A percentile compares a stretch with the other conserved stretches of the same genome.
phyloP scores from a whole-genome alignment of 2,329 filamentous ascomycete species.

The Xylariales sp. region DNA sequence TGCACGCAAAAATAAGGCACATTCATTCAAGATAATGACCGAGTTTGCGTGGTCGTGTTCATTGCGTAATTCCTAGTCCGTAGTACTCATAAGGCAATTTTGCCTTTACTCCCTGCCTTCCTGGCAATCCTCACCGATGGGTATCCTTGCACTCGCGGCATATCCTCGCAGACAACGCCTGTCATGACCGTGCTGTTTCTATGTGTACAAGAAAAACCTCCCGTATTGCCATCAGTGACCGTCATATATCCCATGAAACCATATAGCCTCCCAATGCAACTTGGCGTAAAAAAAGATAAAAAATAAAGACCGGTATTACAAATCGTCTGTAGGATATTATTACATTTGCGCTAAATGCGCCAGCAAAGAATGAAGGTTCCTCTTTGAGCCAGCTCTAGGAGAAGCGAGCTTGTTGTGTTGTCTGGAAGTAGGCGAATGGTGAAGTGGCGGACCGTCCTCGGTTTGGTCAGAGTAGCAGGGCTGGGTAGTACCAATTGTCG shows the following conservation, averaged over 20 bases:
- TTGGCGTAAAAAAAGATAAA: conserved; percentile 22
- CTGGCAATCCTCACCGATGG: conserved; percentile 45
- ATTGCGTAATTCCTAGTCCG: conserved; percentile 30
- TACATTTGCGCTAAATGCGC: conserved; percentile 41
- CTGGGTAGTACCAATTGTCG: conserved; percentile 18
- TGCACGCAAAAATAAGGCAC: neutral
- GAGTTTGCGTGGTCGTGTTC: conserved; percentile 33
- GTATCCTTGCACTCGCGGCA: conserved; percentile 49
- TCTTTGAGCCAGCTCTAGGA: conserved; percentile 47
- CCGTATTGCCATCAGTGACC: conserved; percentile 36
- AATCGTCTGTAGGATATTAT: conserved; percentile 42
- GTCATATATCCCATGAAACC: conserved; percentile 41
- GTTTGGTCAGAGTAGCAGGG: conserved; percentile 10
- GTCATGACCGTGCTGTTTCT: conserved; percentile 44
- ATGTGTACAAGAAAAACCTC: conserved; percentile 35
- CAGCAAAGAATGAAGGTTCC: conserved; percentile 40
- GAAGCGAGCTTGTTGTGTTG: conserved; percentile 28
- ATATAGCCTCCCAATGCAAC: conserved; percentile 41
- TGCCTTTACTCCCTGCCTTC: conserved; percentile 38
- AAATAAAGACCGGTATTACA: conserved; percentile 43
- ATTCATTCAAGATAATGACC: conserved; percentile 28
- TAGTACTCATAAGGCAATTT: conserved; percentile 29
- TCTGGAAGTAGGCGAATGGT: conserved; percentile 16
- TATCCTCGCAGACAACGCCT: conserved; percentile 46
- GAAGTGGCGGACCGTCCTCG: conserved; percentile 6